Conservation (phyloP, 2,329 filamentous ascomycete species). For the Chaetomiaceae sp. region DNA sequence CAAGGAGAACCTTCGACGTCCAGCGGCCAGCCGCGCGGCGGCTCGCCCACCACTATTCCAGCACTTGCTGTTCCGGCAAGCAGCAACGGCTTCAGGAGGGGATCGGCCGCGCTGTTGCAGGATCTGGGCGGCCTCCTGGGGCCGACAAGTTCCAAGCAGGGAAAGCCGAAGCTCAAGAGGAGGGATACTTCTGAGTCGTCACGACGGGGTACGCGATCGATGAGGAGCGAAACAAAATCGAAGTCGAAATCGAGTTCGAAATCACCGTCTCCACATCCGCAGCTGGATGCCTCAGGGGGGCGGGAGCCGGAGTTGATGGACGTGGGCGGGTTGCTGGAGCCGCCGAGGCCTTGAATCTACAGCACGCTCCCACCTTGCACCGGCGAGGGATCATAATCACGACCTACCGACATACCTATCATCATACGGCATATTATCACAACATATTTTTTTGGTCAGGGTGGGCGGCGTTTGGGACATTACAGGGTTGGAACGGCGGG, state of each 20-base stretch:
- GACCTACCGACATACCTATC: too few species aligned
- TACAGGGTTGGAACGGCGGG: too few species aligned
- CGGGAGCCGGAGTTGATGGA: conserved; percentile 10
- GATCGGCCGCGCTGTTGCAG: conserved; percentile 55
- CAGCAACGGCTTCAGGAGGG: conserved; percentile 44
- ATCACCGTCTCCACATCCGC: background rate
- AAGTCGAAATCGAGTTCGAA: too few species aligned
- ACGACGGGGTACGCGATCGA: background rate
- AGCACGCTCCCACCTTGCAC: too few species aligned
- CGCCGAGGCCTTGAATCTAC: background rate
- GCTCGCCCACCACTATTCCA: conserved; percentile 34
- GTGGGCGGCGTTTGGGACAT: background rate
- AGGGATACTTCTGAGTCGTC: background rate
- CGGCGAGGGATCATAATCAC: too few species aligned
- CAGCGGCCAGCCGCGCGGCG: conserved; percentile 37
- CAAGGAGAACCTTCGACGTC: conserved; percentile 42
- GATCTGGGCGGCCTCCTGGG: conserved; percentile 53
- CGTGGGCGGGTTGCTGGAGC: conserved; percentile 8
- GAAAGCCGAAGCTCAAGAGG: conserved; percentile 9
- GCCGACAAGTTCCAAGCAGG: conserved; percentile 33
- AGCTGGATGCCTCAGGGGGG: background rate
- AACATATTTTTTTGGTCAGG: background rate
- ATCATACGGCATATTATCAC: too few species aligned
- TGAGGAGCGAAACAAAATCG: too few species aligned
- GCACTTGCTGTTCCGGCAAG: conserved; percentile 44